phyloP scores from a whole-genome alignment of 2,329 filamentous ascomycete genomes.

The Periconia macrospinosa region DNA sequence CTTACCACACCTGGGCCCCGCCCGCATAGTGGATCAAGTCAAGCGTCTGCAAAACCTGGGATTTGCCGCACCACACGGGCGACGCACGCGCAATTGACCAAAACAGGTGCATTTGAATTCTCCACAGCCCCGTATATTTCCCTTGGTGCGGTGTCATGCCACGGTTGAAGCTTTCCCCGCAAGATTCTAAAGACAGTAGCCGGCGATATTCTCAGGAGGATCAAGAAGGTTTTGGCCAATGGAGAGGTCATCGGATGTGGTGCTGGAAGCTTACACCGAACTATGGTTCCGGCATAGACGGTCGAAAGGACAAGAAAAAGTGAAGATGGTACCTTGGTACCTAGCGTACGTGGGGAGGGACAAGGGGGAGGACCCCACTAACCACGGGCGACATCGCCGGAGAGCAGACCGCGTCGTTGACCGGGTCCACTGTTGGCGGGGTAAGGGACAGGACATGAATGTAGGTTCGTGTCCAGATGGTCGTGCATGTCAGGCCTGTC shows the following conservation, averaged over 20 bases:
- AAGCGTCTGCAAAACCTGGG: neutral
- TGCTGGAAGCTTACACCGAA: constrained; percentile 14
- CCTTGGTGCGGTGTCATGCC: constrained; percentile 23
- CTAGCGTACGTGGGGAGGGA: constrained; percentile 4
- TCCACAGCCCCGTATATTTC: neutral
- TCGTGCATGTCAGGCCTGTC: neutral
- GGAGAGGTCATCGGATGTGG: constrained; percentile 30
- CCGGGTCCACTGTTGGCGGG: neutral
- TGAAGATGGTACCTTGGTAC: no score
- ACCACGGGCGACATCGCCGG: neutral
- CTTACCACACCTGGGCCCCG: no score
- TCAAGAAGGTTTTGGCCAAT: constrained; percentile 18
- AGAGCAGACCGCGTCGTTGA: neutral
- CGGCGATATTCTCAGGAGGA: neutral
- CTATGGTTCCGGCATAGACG: constrained; percentile 7
- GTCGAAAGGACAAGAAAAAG: neutral
- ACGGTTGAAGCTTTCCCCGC: constrained; percentile 14
- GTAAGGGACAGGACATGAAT: neutral
- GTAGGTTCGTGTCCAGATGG: neutral
- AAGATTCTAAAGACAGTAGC: neutral
- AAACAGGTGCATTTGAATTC: neutral
- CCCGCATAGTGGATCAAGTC: neutral
- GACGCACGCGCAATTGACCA: neutral
- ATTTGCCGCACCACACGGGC: neutral
- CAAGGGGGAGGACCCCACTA: neutral